Conservation (phyloP, 108 stramenopile species). For the Stephanodiscus triporus region DNA sequence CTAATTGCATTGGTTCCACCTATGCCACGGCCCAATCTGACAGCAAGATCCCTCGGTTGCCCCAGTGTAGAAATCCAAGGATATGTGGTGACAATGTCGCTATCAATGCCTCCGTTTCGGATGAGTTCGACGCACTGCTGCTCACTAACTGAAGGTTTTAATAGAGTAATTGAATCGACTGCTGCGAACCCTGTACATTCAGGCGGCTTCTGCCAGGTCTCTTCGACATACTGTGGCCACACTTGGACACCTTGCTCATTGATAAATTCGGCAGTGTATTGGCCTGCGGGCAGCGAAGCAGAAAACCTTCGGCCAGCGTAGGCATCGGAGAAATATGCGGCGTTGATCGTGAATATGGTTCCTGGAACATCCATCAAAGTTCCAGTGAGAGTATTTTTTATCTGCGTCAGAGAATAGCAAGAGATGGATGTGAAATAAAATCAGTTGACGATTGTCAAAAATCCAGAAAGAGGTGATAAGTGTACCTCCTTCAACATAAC, state of each 20-base stretch:
- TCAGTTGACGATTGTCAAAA: neutral
- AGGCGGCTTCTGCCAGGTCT: constrained; percentile 40
- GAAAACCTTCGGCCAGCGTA: constrained; percentile 27
- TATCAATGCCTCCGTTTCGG: constrained; percentile 36
- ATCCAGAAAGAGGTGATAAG: too few relatives aligned
- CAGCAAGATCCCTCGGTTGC: constrained; percentile 13
- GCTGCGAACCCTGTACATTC: constrained; percentile 32
- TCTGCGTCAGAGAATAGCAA: constrained; percentile 6
- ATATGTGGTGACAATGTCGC: constrained; percentile 3
- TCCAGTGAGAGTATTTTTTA: constrained; percentile 17
- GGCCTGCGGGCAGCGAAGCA: constrained; percentile 49
- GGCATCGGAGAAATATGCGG: constrained; percentile 19
- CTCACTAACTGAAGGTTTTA: constrained; percentile 34
- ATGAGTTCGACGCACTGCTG: constrained; percentile 35
- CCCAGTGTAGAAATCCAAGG: constrained; percentile 43
- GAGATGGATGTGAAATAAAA: neutral
- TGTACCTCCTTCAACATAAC: neutral
- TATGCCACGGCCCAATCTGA: constrained; percentile 25
- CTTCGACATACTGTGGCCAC: constrained; percentile 53
- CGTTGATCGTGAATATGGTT: constrained; percentile 16
- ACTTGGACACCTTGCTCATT: constrained; percentile 32
- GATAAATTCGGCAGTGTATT: constrained; percentile 42
- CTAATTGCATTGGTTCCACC: constrained; percentile 35
- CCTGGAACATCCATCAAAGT: constrained; percentile 20
- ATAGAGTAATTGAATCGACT: constrained; percentile 30